Conservation (phyloP, 2,329 filamentous ascomycete species). For the Clarireedia sp. region DNA sequence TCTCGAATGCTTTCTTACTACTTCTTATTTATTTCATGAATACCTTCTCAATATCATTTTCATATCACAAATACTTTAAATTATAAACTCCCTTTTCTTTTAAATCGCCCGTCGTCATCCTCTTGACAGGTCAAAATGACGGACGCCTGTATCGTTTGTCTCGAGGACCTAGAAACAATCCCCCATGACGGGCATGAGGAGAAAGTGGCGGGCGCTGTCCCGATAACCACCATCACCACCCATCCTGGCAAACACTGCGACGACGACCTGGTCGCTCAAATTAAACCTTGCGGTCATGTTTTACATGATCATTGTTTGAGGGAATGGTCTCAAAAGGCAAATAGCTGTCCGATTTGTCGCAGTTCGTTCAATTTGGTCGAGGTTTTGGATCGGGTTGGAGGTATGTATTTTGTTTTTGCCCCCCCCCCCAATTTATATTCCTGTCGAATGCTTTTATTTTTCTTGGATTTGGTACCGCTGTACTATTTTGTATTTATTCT, state of each 20-base stretch:
- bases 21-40: not conserved
- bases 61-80: not conserved
- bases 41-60: not conserved
- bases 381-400: slow-evolving; percentile 70
- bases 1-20: not conserved
- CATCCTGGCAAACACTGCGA: slow-evolving; percentile 18
- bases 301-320: slow-evolving; percentile 88
- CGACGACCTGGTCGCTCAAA: slow-evolving; percentile 41
- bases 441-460: not conserved
- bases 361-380: slow-evolving; percentile 85
- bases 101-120: not conserved
- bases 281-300: slow-evolving; percentile 78
- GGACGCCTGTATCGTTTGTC: slow-evolving; percentile 64
- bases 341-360: slow-evolving; percentile 96
- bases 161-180: slow-evolving; percentile 46
- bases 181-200: slow-evolving; percentile 17
- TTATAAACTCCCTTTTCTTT: not conserved
- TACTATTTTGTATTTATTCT: not conserved
- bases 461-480: not conserved
- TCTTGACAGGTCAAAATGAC: slow-evolving; percentile 30
- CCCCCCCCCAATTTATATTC: not conserved
- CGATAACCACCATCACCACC: slow-evolving; percentile 16
- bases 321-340: slow-evolving; percentile 93
- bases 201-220: slow-evolving; percentile 19
- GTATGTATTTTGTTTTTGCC: slow-evolving; percentile 43